These are phyloP conservation scores for Fusarium chaquense DNA, from an alignment of 2,329 filamentous ascomycete genomes.

Conservation along the genomic window DNA sequence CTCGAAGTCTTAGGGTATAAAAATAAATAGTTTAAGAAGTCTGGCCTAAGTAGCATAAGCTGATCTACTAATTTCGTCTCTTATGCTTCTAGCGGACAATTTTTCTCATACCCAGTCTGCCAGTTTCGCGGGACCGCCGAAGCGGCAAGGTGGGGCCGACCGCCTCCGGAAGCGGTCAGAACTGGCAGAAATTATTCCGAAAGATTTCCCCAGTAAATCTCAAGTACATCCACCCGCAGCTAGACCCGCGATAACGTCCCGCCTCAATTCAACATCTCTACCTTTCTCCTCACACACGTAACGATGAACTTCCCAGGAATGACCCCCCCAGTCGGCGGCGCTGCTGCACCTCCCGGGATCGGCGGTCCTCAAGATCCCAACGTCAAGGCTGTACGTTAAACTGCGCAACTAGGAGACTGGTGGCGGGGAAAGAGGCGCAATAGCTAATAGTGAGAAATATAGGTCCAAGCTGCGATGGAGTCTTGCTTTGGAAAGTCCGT, in stretches of 20 bases:
- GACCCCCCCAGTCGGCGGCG: slow-evolving; percentile 42
- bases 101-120: too few species aligned
- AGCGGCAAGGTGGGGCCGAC: slow-evolving; percentile 43
- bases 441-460: slow-evolving; percentile 12
- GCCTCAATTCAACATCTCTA: slow-evolving; percentile 8
- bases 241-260: slow-evolving; percentile 37
- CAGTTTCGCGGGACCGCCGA: slow-evolving; percentile 3
- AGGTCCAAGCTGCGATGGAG: slow-evolving; percentile 91
- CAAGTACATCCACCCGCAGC: slow-evolving; percentile 30
- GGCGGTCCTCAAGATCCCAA: slow-evolving; percentile 62
- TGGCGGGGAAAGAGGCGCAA: slow-evolving; percentile 3
- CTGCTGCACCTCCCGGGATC: slow-evolving; percentile 40
- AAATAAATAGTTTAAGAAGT: too few species aligned
- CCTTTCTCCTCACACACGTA: slow-evolving; percentile 7
- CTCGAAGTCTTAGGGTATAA: too few species aligned
- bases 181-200: slow-evolving; percentile 56
- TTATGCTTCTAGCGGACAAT: too few species aligned
- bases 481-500: slow-evolving; percentile 90
- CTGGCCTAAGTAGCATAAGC: too few species aligned
- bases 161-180: slow-evolving; percentile 51
- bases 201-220: slow-evolving; percentile 39
- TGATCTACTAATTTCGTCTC: too few species aligned
- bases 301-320: slow-evolving; percentile 57
- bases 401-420: not conserved
- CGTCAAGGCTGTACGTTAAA: slow-evolving; percentile 61